These are phyloP conservation scores for Saposhnikovia divaricata DNA, from an alignment of 129 eudicot species.

Conservation along the genomic window DNA sequence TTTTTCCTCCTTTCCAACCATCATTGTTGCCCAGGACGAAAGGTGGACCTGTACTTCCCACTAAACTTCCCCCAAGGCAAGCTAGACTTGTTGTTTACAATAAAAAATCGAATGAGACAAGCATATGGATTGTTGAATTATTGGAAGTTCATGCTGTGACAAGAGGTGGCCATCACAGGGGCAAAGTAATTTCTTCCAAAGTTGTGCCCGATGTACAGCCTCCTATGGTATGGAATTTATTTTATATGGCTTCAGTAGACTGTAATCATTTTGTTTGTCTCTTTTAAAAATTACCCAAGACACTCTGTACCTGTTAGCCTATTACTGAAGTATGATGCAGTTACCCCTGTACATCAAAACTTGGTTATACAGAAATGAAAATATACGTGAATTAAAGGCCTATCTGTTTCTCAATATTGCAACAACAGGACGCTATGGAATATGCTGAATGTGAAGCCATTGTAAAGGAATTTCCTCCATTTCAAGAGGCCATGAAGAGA, in stretches of 20 bases:
- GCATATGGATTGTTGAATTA: slow-evolving; percentile 61
- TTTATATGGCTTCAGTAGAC: not conserved
- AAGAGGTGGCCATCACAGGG: slow-evolving; percentile 64
- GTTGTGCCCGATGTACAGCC: slow-evolving; percentile 62
- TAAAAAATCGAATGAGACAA: slow-evolving; percentile 56
- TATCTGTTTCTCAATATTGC: slow-evolving; percentile 10
- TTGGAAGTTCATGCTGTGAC: slow-evolving; percentile 60
- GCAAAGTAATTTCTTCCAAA: slow-evolving; percentile 59
- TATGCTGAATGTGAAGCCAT: slow-evolving; percentile 96
- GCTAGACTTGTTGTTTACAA: slow-evolving; percentile 52
- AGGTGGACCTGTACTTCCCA: slow-evolving; percentile 56
- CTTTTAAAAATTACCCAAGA: not conserved
- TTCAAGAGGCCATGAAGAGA: slow-evolving; percentile 65
- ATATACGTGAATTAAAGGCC: not conserved
- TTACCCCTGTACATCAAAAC: not conserved
- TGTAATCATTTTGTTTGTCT: not conserved
- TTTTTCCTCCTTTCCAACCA: slow-evolving; percentile 61
- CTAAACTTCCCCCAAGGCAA: slow-evolving; percentile 60
- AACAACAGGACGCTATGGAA: slow-evolving; percentile 80
- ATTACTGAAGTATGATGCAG: not conserved
- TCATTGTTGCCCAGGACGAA: slow-evolving; percentile 50
- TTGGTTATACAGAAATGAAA: not conserved
- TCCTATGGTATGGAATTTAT: slow-evolving; percentile 45
- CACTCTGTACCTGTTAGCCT: not conserved
- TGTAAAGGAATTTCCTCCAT: slow-evolving; percentile 62